phyloP scores from a whole-genome alignment of 179 eudicot species.

The Beta macrorhiza region DNA sequence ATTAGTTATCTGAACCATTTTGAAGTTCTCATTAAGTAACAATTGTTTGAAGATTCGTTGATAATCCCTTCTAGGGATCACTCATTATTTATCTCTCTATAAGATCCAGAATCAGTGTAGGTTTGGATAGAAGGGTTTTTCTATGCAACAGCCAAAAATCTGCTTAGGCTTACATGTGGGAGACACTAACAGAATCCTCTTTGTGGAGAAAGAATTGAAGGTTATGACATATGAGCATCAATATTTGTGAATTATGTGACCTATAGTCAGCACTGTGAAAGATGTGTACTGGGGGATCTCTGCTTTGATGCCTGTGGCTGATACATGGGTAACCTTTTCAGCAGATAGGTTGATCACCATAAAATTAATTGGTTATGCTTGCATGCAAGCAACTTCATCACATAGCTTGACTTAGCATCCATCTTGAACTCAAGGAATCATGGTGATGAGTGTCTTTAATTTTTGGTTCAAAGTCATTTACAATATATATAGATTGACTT shows the following conservation, averaged over 20 bases:
- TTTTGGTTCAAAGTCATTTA: neutral
- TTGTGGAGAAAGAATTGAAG: neutral
- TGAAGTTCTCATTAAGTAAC: neutral
- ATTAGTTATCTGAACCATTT: neutral
- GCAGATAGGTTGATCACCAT: neutral
- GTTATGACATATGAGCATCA: neutral
- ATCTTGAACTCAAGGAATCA: neutral
- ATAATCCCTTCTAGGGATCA: neutral
- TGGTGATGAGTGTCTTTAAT: neutral
- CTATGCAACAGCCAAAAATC: neutral
- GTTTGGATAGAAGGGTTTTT: neutral
- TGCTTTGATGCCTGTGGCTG: neutral
- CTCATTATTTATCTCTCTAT: neutral
- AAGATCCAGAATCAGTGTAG: neutral
- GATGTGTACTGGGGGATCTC: neutral
- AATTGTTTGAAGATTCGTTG: neutral
- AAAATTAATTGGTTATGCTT: no score
- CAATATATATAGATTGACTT: no score
- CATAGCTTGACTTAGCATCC: neutral
- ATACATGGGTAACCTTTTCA: neutral
- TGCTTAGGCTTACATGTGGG: conserved; percentile 2
- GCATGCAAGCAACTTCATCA: neutral
- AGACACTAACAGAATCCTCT: neutral
- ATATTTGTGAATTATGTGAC: neutral
- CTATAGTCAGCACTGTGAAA: neutral